Conservation (phyloP, 2,329 filamentous ascomycete genomes). For the Ascochyta fabae region DNA sequence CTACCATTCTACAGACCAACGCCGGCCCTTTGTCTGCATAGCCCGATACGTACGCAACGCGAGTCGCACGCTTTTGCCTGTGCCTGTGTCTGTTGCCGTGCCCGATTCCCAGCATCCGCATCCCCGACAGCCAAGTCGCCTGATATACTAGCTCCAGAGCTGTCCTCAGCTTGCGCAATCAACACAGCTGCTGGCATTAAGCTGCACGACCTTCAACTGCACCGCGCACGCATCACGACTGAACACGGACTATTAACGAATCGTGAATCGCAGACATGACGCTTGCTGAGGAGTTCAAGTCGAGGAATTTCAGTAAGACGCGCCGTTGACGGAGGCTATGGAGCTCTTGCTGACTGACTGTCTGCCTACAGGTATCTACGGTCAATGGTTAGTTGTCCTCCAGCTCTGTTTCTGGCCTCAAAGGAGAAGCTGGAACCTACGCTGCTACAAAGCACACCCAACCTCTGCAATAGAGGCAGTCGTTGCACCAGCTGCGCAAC, state of each 20-base stretch:
- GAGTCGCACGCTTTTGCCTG: slow-evolving; percentile 29
- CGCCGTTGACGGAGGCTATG: slow-evolving; percentile 9
- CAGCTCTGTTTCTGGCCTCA: background rate
- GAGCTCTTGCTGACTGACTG: slow-evolving; percentile 42
- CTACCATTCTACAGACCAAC: slow-evolving; percentile 24
- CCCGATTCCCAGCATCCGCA: slow-evolving; percentile 6
- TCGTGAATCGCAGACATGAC: slow-evolving; percentile 55
- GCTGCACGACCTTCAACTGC: slow-evolving; percentile 2
- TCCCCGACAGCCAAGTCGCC: slow-evolving; percentile 21
- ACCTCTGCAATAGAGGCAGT: background rate
- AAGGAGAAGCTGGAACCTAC: background rate
- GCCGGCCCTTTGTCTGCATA: slow-evolving; percentile 29
- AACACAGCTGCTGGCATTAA: slow-evolving; percentile 26
- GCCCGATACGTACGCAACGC: slow-evolving; percentile 38
- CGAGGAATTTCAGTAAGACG: slow-evolving; percentile 69
- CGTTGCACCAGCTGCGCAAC: background rate
- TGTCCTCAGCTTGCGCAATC: slow-evolving; percentile 33
- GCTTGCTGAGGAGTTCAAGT: slow-evolving; percentile 67
- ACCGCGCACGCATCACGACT: slow-evolving; percentile 16
- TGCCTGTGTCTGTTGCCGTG: background rate
- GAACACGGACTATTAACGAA: background rate
- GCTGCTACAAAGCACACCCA: background rate
- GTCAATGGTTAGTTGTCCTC: slow-evolving; percentile 65
- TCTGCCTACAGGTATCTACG: slow-evolving; percentile 65
- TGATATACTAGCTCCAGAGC: slow-evolving; percentile 29